Conservation (phyloP, 2,329 filamentous ascomycete species). For the Magnaporthiopsis poae region DNA sequence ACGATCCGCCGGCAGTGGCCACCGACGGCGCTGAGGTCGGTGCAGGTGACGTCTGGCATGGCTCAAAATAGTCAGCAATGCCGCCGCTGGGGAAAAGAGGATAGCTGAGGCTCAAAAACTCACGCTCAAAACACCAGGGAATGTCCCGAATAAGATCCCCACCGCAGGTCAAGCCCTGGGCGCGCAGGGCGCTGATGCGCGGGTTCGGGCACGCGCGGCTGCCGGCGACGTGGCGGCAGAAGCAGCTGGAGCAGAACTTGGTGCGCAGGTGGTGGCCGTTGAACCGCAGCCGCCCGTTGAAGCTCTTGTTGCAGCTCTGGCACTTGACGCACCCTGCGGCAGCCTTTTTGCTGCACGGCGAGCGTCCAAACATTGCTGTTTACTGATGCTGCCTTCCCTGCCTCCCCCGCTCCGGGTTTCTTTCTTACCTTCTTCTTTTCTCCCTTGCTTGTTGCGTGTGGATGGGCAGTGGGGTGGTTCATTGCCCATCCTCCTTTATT, state of each 20-base stretch:
- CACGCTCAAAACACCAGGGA: conserved; percentile 1
- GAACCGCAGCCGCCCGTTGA: conserved; percentile 1
- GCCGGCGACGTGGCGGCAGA: conserved; percentile 1
- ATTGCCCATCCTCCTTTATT: background rate
- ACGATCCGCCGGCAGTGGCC: conserved; percentile 13
- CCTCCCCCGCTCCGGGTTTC: too few relatives aligned
- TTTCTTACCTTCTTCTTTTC: too few relatives aligned
- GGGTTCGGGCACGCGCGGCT: conserved; percentile 3
- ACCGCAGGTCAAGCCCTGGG: background rate
- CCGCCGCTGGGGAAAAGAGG: too few relatives aligned
- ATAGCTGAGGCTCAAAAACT: background rate
- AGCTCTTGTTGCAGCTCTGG: background rate
- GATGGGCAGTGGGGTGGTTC: background rate
- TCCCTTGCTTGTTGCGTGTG: background rate
- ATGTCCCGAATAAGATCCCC: background rate
- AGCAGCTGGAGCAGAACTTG: conserved; percentile 3
- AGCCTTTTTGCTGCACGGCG: background rate
- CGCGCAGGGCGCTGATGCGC: background rate
- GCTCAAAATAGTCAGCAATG: too few relatives aligned
- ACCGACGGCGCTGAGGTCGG: conserved; percentile 6
- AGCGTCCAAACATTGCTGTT: background rate
- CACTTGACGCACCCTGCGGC: background rate
- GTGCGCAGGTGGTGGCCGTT: background rate
- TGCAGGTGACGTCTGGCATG: conserved; percentile 12
- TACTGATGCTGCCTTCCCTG: too few relatives aligned